Evolutionary conservation across 1,284 basidiomycete genomes (phyloP).

Genomic region (Coniferiporia weirii): DNA sequence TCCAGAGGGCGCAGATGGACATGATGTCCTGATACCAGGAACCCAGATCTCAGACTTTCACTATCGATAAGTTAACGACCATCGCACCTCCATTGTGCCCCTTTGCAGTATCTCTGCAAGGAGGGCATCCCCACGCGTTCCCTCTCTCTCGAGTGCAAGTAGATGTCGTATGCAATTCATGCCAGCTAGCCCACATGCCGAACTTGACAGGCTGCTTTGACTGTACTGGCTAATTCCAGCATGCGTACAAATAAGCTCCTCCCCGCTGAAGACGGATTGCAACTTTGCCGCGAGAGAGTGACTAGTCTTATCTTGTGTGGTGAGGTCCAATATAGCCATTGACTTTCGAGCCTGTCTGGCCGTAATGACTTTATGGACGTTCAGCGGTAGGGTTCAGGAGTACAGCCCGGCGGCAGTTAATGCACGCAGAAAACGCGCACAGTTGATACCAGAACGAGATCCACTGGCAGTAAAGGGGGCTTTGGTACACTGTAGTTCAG

Average conservation of each 20-base stretch:
- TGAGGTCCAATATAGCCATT: background rate
- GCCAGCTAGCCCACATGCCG: slow-evolving; percentile 55
- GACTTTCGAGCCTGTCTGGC: too few relatives aligned
- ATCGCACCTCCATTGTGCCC: slow-evolving; percentile 36
- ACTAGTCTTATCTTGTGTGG: background rate
- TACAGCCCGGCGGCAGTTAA: too few relatives aligned
- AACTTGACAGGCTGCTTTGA: slow-evolving; percentile 32
- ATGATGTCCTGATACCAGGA: slow-evolving; percentile 40
- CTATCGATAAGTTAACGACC: slow-evolving; percentile 16
- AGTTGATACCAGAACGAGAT: too few relatives aligned
- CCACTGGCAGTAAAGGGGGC: too few relatives aligned
- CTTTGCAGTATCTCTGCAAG: slow-evolving; percentile 33
- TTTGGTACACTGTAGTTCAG: too few relatives aligned
- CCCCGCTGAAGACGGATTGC: background rate
- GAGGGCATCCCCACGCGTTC: slow-evolving; percentile 29
- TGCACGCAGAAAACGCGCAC: too few relatives aligned
- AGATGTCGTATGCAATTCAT: slow-evolving; percentile 54
- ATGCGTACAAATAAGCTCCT: slow-evolving; percentile 7
- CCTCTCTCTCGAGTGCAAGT: slow-evolving; percentile 33
- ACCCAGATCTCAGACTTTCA: background rate
- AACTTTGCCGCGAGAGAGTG: background rate
- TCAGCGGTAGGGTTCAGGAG: too few relatives aligned
- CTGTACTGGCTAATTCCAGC: slow-evolving; percentile 39
- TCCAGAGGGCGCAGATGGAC: slow-evolving; percentile 50
- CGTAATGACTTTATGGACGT: too few relatives aligned